Conservation (phyloP, 2,329 filamentous ascomycete genomes). For the Chaetomiaceae sp. region DNA sequence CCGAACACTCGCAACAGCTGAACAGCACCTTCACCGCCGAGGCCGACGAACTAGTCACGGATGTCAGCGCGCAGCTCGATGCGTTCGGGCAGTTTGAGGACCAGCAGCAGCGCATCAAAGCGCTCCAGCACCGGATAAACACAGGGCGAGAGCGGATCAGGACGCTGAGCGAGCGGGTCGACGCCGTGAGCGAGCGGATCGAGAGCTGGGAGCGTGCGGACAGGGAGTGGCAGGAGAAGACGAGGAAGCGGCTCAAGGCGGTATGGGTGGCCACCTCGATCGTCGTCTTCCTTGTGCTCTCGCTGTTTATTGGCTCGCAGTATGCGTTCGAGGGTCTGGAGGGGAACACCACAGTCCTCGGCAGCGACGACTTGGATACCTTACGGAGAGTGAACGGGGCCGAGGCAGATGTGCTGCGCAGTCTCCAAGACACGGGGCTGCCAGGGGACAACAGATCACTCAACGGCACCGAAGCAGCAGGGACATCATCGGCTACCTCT, state of each 20-base stretch:
- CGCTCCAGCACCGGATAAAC: slow-evolving; percentile 58
- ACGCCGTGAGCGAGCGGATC: slow-evolving; percentile 58
- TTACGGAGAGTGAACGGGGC: slow-evolving; percentile 10
- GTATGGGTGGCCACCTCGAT: slow-evolving; percentile 58
- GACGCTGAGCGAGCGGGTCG: slow-evolving; percentile 58
- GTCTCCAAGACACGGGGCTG: background rate
- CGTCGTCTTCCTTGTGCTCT: slow-evolving; percentile 43
- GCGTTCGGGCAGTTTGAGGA: slow-evolving; percentile 58
- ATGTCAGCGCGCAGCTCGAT: slow-evolving; percentile 58
- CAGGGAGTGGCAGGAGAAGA: slow-evolving; percentile 63
- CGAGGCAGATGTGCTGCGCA: background rate
- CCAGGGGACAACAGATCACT: background rate
- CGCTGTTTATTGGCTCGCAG: slow-evolving; percentile 39
- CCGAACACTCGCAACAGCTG: slow-evolving; percentile 54
- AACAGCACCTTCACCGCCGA: slow-evolving; percentile 57
- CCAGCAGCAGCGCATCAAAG: slow-evolving; percentile 60
- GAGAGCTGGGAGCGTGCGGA: slow-evolving; percentile 66
- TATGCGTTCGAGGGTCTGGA: slow-evolving; percentile 27
- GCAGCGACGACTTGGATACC: slow-evolving; percentile 15
- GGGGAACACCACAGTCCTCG: slow-evolving; percentile 9
- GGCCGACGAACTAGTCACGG: slow-evolving; percentile 53
- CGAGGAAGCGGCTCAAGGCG: slow-evolving; percentile 56
- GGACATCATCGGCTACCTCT: slow-evolving; percentile 1
- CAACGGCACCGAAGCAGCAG: slow-evolving; percentile 6
- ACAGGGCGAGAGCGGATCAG: slow-evolving; percentile 56